Evolutionary conservation across 106 monocot genomes (phyloP).

Genomic region (Ottelia alismoides): DNA sequence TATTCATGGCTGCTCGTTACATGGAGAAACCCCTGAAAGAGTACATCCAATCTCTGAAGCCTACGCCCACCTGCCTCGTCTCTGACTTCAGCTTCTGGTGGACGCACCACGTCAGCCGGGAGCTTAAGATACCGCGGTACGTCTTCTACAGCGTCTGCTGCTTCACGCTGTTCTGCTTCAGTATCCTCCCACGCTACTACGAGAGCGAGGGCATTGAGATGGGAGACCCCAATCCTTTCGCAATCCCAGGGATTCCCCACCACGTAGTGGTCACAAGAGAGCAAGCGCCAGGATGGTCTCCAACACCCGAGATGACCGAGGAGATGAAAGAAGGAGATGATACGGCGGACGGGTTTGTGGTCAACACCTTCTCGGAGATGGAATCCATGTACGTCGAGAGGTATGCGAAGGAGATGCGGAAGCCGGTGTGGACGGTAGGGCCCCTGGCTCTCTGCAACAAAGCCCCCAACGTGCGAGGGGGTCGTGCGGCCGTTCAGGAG

Average conservation of each 20-base stretch:
- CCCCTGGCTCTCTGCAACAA: constrained; percentile 14
- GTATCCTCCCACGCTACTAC: not conserved
- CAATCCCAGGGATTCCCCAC: constrained; percentile 12
- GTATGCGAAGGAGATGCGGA: constrained; percentile 1
- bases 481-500: not conserved
- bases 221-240: constrained; percentile 4
- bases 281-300: not conserved
- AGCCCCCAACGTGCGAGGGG: not conserved
- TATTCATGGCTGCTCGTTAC: not conserved
- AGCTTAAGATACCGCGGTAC: too few species aligned
- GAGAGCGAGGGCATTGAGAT: not conserved
- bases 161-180: not conserved
- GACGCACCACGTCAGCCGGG: not conserved
- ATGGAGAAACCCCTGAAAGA: not conserved
- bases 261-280: too few species aligned
- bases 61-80: constrained; percentile 6
- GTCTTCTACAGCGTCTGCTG: not conserved
- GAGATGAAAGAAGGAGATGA: too few species aligned
- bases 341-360: constrained; percentile 3
- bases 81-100: not conserved
- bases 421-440: constrained; percentile 11
- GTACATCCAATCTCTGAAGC: not conserved
- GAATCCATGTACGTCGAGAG: constrained; percentile 3
- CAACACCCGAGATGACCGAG: too few species aligned
- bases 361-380: constrained; percentile 7